A percentile compares a stretch with the other conserved stretches of the same genome.
Evolutionary conservation across 2,329 filamentous ascomycete species (phyloP).

Genomic region (Neonectria hederae): DNA sequence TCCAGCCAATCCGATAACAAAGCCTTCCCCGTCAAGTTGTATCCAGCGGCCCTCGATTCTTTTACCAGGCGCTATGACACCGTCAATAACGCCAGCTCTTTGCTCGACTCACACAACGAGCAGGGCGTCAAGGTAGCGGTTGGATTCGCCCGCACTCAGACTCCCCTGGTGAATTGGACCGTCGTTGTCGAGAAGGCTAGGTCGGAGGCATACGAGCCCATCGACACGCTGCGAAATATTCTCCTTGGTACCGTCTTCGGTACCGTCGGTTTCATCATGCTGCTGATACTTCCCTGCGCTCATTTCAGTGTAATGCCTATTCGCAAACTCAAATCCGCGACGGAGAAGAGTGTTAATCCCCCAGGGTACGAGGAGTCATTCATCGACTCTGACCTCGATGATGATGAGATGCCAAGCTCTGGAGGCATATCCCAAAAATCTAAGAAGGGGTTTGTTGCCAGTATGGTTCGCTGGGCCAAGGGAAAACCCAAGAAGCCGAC

Average conservation of each 20-base stretch:
- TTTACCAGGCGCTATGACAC: constrained; percentile 61
- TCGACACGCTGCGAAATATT: constrained; percentile 78
- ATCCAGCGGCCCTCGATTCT: constrained; percentile 69
- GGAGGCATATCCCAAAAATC: constrained; percentile 56
- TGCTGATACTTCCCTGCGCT: constrained; percentile 80
- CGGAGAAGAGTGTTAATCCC: constrained; percentile 75
- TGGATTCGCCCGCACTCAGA: constrained; percentile 79
- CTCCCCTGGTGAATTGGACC: constrained; percentile 79
- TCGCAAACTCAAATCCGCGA: constrained; percentile 77
- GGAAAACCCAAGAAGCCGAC: constrained; percentile 44
- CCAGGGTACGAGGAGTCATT: constrained; percentile 65
- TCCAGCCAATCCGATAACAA: constrained; percentile 52
- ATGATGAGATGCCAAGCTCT: constrained; percentile 52
- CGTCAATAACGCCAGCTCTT: constrained; percentile 74
- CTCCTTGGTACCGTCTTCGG: constrained; percentile 87
- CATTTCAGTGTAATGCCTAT: constrained; percentile 87
- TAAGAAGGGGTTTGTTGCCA: constrained; percentile 53
- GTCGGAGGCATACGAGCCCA: constrained; percentile 79
- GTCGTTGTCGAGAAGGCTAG: constrained; percentile 81
- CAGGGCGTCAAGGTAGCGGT: constrained; percentile 75
- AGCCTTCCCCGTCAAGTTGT: constrained; percentile 68
- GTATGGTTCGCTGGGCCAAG: constrained; percentile 50
- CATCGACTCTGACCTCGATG: constrained; percentile 56
- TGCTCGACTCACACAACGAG: constrained; percentile 78
- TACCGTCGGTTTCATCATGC: constrained; percentile 75